phyloP scores from a whole-genome alignment of 2,329 filamentous ascomycete species.

The Aspergillus japonicus region DNA sequence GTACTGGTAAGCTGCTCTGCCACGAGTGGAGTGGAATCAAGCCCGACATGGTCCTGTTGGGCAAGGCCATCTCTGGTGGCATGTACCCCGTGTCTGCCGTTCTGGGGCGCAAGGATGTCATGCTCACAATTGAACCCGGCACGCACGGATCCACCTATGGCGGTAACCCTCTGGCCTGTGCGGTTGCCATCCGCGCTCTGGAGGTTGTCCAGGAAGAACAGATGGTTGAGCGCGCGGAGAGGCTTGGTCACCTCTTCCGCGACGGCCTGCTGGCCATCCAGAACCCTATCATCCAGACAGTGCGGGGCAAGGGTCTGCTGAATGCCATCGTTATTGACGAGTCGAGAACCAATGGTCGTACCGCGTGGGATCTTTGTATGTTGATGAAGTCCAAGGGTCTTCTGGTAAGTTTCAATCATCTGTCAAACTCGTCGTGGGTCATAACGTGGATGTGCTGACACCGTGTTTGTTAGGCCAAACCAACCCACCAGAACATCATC shows the following conservation, averaged over 20 bases:
- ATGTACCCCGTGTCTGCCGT: conserved; percentile 99
- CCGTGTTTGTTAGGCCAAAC: conserved; percentile 72
- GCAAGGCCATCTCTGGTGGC: conserved; percentile 96
- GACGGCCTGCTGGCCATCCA: conserved; percentile 72
- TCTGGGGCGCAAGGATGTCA: conserved; percentile 81
- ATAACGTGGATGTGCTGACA: not conserved
- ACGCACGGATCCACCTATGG: conserved; percentile 99
- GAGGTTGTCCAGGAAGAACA: conserved; percentile 92
- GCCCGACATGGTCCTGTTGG: conserved; percentile 89
- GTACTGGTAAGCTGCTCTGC: conserved; percentile 91
- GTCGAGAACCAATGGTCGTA: conserved; percentile 75
- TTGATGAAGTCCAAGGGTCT: conserved; percentile 93
- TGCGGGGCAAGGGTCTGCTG: conserved; percentile 89
- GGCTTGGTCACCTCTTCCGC: conserved; percentile 78
- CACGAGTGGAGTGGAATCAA: conserved; percentile 93
- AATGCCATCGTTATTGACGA: conserved; percentile 98
- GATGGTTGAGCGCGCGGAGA: conserved; percentile 78
- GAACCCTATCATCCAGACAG: conserved; percentile 73
- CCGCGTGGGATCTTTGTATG: conserved; percentile 95
- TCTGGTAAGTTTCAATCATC: conserved; percentile 60
- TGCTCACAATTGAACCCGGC: conserved; percentile 93
- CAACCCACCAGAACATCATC: conserved; percentile 98
- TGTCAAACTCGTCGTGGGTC: not conserved
- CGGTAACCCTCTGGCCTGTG: conserved; percentile 92
- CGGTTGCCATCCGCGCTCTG: conserved; percentile 89